These are phyloP conservation scores for Hemisphaericaspora xylanilytica DNA, from an alignment of 1,139 yeast genomes.

Conservation along the genomic window DNA sequence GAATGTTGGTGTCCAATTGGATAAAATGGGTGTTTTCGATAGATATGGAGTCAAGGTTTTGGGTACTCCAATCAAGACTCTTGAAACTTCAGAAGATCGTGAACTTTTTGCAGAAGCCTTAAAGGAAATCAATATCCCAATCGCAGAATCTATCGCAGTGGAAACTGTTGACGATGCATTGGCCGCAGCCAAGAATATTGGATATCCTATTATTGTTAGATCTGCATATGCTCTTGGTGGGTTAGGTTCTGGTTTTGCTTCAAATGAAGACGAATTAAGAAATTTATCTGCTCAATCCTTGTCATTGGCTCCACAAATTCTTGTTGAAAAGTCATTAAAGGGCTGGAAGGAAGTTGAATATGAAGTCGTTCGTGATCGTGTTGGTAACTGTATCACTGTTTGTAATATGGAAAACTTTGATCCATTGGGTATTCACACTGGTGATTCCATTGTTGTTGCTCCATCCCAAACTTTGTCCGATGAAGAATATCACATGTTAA, in stretches of 20 bases:
- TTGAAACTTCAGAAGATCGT: constrained; percentile 96
- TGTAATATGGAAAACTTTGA: constrained; percentile 99
- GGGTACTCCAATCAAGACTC: constrained; percentile 94
- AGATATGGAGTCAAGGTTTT: constrained; percentile 89
- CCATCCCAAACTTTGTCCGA: constrained; percentile 97
- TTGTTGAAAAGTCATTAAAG: constrained; percentile 94
- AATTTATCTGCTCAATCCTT: constrained; percentile 86
- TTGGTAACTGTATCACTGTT: constrained; percentile 95
- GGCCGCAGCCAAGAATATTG: constrained; percentile 78
- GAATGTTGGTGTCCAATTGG: constrained; percentile 92
- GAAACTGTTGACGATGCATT: constrained; percentile 91
- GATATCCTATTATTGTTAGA: constrained; percentile 96
- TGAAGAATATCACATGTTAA: constrained; percentile 96
- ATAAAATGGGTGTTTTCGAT: constrained; percentile 89
- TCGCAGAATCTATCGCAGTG: constrained; percentile 95
- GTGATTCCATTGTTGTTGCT: constrained; percentile 98
- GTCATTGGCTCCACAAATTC: constrained; percentile 87
- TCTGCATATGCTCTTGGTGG: constrained; percentile 98
- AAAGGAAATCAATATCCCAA: constrained; percentile 90
- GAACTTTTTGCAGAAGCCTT: constrained; percentile 92
- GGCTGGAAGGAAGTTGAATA: constrained; percentile 99
- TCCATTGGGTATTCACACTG: constrained; percentile 97
- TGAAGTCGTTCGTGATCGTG: constrained; percentile 96
- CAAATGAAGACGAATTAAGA: constrained; percentile 74
- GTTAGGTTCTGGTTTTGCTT: constrained; percentile 95